Percentiles rank a stretch among this genome's conserved stretches.
phyloP scores from a whole-genome alignment of 139 green algal genomes.

The Klebsormidium nitens region DNA sequence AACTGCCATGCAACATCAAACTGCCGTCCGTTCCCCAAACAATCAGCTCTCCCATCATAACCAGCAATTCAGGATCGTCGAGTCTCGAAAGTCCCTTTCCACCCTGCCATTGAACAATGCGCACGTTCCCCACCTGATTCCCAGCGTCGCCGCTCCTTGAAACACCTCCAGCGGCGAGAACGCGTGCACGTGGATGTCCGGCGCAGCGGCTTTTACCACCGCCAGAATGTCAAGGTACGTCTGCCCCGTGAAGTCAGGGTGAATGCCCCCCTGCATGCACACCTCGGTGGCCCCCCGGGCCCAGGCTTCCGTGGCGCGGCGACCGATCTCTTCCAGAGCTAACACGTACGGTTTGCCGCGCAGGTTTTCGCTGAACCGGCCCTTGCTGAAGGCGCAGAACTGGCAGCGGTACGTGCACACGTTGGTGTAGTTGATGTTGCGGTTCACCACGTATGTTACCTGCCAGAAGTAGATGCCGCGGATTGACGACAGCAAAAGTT shows the following conservation, averaged over 20 bases:
- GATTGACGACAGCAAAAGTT: too few relatives aligned
- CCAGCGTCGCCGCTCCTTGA: constrained; percentile 43
- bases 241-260: constrained; percentile 74
- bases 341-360: constrained; percentile 71
- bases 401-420: constrained; percentile 53
- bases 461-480: background rate
- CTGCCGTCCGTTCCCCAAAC: too few relatives aligned
- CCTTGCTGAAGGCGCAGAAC: constrained; percentile 43
- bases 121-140: constrained; percentile 21
- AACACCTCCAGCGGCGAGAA: constrained; percentile 72
- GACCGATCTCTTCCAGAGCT: constrained; percentile 57
- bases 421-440: constrained; percentile 95
- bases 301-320: constrained; percentile 70
- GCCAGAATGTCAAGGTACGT: constrained; percentile 71
- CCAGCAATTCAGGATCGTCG: too few relatives aligned
- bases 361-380: constrained; percentile 33
- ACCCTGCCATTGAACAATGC: too few relatives aligned
- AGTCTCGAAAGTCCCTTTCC: too few relatives aligned
- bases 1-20: too few relatives aligned
- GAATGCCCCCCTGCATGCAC: constrained; percentile 79
- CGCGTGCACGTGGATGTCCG: constrained; percentile 80
- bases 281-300: constrained; percentile 76
- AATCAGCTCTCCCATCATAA: too few relatives aligned
- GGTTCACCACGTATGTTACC: constrained; percentile 64
- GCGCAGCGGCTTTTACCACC: constrained; percentile 63